phyloP scores from a whole-genome alignment of 345 rosid genomes.

The Melaleuca alternifolia region DNA sequence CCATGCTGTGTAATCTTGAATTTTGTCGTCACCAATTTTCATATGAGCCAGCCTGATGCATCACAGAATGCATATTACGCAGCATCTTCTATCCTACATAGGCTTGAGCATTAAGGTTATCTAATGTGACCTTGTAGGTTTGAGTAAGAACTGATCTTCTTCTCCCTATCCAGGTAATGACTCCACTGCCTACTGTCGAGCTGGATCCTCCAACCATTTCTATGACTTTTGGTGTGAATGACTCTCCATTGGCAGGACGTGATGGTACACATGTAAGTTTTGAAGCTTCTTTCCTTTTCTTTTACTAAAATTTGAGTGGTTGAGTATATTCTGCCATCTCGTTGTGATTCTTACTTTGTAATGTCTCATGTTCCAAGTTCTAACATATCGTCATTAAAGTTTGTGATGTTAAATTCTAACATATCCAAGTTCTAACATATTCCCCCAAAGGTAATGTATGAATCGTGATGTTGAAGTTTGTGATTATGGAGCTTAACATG shows the following conservation, averaged over 20 bases:
- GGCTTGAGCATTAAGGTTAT: neutral
- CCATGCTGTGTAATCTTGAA: neutral
- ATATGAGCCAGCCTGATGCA: neutral
- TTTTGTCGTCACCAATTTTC: neutral
- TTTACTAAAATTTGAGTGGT: neutral
- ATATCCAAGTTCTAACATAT: neutral
- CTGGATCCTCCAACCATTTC: conserved; percentile 99
- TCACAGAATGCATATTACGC: neutral
- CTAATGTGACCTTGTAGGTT: neutral
- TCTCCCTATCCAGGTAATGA: conserved; percentile 43
- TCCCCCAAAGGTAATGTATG: neutral
- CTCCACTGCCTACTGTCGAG: conserved; percentile 73
- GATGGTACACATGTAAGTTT: conserved; percentile 83
- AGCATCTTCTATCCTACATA: neutral
- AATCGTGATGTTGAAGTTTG: neutral
- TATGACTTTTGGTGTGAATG: conserved; percentile 96
- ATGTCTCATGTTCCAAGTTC: neutral
- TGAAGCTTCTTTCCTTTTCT: neutral
- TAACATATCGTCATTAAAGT: neutral
- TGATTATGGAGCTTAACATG: neutral
- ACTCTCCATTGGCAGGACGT: conserved; percentile 96
- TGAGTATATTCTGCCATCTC: neutral
- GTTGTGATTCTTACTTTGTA: neutral
- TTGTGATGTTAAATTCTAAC: neutral
- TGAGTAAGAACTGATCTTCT: neutral